Evolutionary conservation across 768 basidiomycete species (phyloP), one percentile per base, ranked within the genome.

Genomic region (Podaxis sp.): DNA sequence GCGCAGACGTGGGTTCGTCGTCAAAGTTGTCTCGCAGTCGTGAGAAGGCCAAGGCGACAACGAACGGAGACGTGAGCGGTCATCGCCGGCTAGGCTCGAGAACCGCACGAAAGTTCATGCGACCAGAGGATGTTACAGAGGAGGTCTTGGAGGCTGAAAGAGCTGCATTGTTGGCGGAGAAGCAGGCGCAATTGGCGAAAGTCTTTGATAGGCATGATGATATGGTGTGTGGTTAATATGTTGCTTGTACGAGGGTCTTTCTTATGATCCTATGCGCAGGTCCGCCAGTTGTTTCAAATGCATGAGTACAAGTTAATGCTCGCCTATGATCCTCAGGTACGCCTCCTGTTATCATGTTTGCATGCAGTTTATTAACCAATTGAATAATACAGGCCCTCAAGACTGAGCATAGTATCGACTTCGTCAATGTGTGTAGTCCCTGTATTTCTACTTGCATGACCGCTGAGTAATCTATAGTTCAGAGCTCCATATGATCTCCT

Each of bases 221-320:
- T 68, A 72, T 90, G 75, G 93, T 93, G 72, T 69, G 92, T 82
- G 58, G 42, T 58, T 61, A 46, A 49, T 63, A 6, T 59, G 19
- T 60, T 62, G 59, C 52, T 58, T 49, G 49, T 57, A 38, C 60
- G 22, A 17, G 51, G 61, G 57, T 56, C 33, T 33, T 13, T 42
- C 7, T 65, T 30, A 55, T 26, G 24, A n/a, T 40, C 8, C 4
- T 52, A 63, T 13, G 48, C 22, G 46, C 64, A 94, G 89, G 81
- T 96, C 53, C 85, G 95, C 64, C 93, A 98, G 74, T 80, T 85
- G 63, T 98, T 96, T 74, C 95, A 98, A 70, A 81, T 96, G 75
- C 89, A 95, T 66, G 80, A 88, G 63, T 96, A 90, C 71, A 83
- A 86, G 2, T 87, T 84, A 26, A 80, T 96, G 78, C 75, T 95